These are phyloP conservation scores for Phyllosticta ampelicida DNA, from an alignment of 2,329 filamentous ascomycete species.

Conservation along the genomic window DNA sequence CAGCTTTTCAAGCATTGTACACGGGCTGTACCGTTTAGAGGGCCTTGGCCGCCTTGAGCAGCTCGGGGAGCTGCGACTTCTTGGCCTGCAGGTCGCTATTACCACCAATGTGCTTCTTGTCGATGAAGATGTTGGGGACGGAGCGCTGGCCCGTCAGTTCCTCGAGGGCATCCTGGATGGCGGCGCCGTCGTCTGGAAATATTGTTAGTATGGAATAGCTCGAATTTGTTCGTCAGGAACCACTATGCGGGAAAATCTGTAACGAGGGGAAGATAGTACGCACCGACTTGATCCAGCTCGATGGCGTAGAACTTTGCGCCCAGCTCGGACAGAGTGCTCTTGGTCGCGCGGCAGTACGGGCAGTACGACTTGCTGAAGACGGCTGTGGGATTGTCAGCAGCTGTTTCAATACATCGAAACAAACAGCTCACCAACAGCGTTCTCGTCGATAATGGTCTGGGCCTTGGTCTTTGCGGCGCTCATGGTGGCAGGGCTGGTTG, in stretches of 20 bases:
- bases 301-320: constrained; percentile 64
- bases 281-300: constrained; percentile 80
- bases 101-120: constrained; percentile 83
- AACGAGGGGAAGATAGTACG: constrained; percentile 25
- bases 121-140: constrained; percentile 94
- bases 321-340: constrained; percentile 58
- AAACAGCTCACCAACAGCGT: constrained; percentile 63
- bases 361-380: constrained; percentile 98
- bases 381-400: constrained; percentile 38
- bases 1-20: constrained; percentile 64
- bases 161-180: constrained; percentile 71
- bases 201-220: constrained; percentile 48
- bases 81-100: constrained; percentile 77
- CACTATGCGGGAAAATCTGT: constrained; percentile 59
- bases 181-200: constrained; percentile 64
- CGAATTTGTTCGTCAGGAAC: no score
- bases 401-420: background rate
- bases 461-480: constrained; percentile 74
- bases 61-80: constrained; percentile 50
- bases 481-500: constrained; percentile 56
- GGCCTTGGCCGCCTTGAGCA: constrained; percentile 56
- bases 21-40: constrained; percentile 34
- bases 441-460: constrained; percentile 77
- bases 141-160: constrained; percentile 75
- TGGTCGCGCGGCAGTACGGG: constrained; percentile 78